Evolutionary conservation across 176 grass and related monocot species (phyloP), one percentile per base, ranked within the genome.

Genomic region (Calamus simplicifolius): DNA sequence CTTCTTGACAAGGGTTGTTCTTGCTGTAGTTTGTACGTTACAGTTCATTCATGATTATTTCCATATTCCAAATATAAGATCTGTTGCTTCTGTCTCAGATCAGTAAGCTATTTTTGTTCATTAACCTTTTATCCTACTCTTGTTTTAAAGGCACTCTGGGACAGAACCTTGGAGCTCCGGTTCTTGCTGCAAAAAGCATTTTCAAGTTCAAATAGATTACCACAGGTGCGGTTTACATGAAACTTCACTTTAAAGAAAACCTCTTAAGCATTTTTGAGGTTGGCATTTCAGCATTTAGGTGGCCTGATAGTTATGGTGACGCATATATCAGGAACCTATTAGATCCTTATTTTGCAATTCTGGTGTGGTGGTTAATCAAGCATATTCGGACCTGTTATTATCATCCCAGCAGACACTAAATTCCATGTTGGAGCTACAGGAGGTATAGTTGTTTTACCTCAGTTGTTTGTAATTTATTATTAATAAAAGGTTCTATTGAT

Each of bases 121-220:
- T 13, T 13, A 12, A 43, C 35, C 35, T 26, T 62, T 30, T 68
- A 62, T 28, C 16, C 35, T 48, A 10, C 12, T 77, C 4, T 30
- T 61, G 60, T 25, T 48, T 15, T 76, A 10, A 67, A 97, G 92
- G 83, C 43, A 8, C 67, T 90, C 29, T 96, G 92, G 92, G 92
- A 90, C 69, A 90, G 78, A 71, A 84, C 80, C 18, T 61, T 96
- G 43, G 92, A 96, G 71, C 63, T 88, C 74, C 72, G 86, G 50
- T 96, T 97, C 72, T 78, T 88, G 63, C 80, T 91, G 51, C 87
- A 91, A 62, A 97, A 91, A 52, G 29, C 72, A 26, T 97, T 97
- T 72, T 87, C 92, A 63, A 75, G 59, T 77, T 85, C 92, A 50
- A 97, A 97, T 62, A 97, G 80, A 77, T 68, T 97, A 28, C 92